A percentile compares a stretch with the other conserved stretches of the same genome.
These are phyloP conservation scores for Malus domestica DNA, from an alignment of 306 rosid genomes.

Conservation along the genomic window DNA sequence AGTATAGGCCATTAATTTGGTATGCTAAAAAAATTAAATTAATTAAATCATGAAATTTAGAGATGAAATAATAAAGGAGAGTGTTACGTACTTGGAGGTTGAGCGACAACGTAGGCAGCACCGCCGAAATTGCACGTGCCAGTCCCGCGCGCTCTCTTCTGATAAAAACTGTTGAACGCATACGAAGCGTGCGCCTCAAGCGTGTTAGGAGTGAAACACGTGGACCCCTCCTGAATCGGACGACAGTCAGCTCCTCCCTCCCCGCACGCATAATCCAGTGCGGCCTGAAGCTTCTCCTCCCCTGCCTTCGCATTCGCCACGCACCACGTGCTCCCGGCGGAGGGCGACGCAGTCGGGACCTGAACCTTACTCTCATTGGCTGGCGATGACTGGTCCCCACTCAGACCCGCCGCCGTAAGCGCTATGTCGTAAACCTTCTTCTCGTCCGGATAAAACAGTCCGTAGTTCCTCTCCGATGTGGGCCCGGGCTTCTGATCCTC, in stretches of 20 bases:
- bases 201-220: slow-evolving; percentile 67
- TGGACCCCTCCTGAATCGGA: slow-evolving; percentile 53
- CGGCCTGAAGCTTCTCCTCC: slow-evolving; percentile 43
- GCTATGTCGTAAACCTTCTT: slow-evolving; percentile 57
- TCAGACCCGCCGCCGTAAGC: slow-evolving; percentile 16
- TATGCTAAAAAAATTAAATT: too few species aligned
- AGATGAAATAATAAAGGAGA: neutral
- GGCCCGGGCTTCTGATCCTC: slow-evolving; percentile 70
- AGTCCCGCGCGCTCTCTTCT: slow-evolving; percentile 49
- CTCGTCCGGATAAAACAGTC: slow-evolving; percentile 60
- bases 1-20: too few species aligned
- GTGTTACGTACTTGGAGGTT: slow-evolving; percentile 54
- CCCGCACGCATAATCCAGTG: slow-evolving; percentile 70
- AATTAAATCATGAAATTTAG: neutral
- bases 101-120: slow-evolving; percentile 58
- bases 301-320: slow-evolving; percentile 50
- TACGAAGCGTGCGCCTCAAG: slow-evolving; percentile 84
- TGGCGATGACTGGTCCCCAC: neutral
- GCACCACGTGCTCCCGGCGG: slow-evolving; percentile 52
- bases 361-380: slow-evolving; percentile 31
- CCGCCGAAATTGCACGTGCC: slow-evolving; percentile 80
- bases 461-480: slow-evolving; percentile 75
- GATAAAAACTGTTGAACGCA: slow-evolving; percentile 80
- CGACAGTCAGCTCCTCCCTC: slow-evolving; percentile 79
- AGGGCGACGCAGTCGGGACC: slow-evolving; percentile 21